Evolutionary conservation across 805 yeast genomes (phyloP).

Genomic region (Candida xyloterini): DNA sequence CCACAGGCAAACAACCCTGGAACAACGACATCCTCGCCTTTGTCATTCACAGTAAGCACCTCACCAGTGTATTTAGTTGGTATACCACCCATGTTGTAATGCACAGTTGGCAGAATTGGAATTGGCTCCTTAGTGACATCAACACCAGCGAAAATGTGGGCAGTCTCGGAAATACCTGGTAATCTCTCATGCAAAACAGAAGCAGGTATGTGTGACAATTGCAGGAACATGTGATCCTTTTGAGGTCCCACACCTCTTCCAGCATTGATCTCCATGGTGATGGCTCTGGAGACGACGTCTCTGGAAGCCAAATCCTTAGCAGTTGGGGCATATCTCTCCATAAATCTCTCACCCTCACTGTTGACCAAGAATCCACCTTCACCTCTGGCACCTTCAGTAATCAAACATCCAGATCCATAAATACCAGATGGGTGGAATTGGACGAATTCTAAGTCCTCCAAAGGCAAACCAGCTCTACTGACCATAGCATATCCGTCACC

Average conservation of each 20-base stretch:
- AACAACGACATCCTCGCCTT: conserved; percentile 86
- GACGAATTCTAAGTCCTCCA: conserved; percentile 95
- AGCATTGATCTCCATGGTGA: conserved; percentile 96
- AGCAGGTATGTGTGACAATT: conserved; percentile 91
- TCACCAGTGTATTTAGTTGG: conserved; percentile 98
- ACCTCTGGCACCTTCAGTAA: conserved; percentile 99
- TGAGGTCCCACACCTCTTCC: conserved; percentile 99
- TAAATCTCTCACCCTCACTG: conserved; percentile 98
- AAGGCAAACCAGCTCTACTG: conserved; percentile 95
- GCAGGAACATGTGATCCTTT: conserved; percentile 93
- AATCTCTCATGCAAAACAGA: conserved; percentile 89
- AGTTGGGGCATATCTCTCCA: conserved; percentile 99
- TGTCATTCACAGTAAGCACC: conserved; percentile 75
- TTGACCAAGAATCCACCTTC: conserved; percentile 98
- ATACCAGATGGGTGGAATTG: conserved; percentile 99
- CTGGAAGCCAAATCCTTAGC: conserved; percentile 98
- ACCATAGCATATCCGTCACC: conserved; percentile 99
- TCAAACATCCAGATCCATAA: conserved; percentile 97
- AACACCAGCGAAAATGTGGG: conserved; percentile 97
- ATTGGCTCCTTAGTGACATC: conserved; percentile 99
- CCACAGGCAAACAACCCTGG: conserved; percentile 97
- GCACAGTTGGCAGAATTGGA: conserved; percentile 97
- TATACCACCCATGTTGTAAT: conserved; percentile 99
- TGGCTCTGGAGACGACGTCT: conserved; percentile 97
- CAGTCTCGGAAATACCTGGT: conserved; percentile 99